Evolutionary conservation across 306 rosid genomes (phyloP).

Genomic region (Sphenostylis stenocarpa): DNA sequence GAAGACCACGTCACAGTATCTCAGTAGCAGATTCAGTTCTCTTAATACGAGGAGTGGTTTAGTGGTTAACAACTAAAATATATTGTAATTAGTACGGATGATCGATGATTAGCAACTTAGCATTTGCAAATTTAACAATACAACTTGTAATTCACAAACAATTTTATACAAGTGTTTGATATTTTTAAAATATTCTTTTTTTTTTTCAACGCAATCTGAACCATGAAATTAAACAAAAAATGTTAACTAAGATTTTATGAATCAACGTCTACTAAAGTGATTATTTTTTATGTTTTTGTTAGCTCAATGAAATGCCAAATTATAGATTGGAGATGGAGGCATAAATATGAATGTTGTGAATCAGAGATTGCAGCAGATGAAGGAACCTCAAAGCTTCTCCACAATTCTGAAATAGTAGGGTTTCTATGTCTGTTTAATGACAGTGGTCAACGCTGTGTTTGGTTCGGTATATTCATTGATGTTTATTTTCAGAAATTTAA

Average conservation of each 20-base stretch:
- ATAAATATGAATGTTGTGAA: slow-evolving; percentile 36
- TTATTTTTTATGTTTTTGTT: neutral
- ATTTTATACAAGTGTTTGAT: no score
- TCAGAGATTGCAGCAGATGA: neutral
- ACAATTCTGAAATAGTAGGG: slow-evolving; percentile 28
- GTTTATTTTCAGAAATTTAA: no score
- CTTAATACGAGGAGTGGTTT: neutral
- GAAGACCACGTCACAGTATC: neutral
- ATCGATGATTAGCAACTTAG: neutral
- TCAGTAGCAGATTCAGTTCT: neutral
- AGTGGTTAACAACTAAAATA: neutral
- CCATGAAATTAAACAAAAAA: neutral
- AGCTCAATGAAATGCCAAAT: slow-evolving; percentile 41
- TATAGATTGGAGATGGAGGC: slow-evolving; percentile 36
- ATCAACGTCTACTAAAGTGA: neutral
- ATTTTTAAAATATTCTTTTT: no score
- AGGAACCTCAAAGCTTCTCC: neutral
- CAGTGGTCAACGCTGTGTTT: neutral
- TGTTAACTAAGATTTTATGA: neutral
- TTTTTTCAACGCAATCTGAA: neutral
- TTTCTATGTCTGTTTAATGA: neutral
- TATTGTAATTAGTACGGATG: neutral
- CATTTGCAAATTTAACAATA: neutral
- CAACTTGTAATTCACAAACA: neutral
- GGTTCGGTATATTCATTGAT: no score